Evolutionary conservation across 2,329 filamentous ascomycete genomes (phyloP).

Genomic region (Botryosphaeria agaves): DNA sequence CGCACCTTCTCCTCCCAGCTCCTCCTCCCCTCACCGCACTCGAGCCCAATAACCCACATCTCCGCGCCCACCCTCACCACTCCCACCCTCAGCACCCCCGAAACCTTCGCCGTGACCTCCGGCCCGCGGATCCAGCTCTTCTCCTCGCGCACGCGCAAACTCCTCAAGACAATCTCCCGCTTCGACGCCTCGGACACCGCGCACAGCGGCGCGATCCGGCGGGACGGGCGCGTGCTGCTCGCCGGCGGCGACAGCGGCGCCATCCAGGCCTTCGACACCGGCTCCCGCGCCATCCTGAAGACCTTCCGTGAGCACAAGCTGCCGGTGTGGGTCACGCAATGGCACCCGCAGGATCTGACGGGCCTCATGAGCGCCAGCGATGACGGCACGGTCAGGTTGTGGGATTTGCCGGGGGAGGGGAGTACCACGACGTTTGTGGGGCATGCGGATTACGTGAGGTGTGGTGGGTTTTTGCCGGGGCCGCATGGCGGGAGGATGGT

Average conservation of each 20-base stretch:
- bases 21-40: conserved; percentile 76
- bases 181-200: conserved; percentile 69
- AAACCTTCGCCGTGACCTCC: conserved; percentile 85
- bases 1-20: conserved; percentile 84
- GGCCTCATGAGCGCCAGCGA: conserved; percentile 79
- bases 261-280: conserved; percentile 90
- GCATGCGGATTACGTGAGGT: conserved; percentile 83
- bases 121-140: conserved; percentile 87
- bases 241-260: conserved; percentile 83
- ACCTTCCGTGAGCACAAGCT: conserved; percentile 93
- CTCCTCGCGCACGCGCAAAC: conserved; percentile 78
- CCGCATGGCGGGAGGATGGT: conserved; percentile 54
- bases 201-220: conserved; percentile 72
- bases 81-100: conserved; percentile 28
- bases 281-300: conserved; percentile 77
- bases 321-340: conserved; percentile 81
- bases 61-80: conserved; percentile 44
- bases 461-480: conserved; percentile 67
- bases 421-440: conserved; percentile 66
- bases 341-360: conserved; percentile 79
- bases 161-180: conserved; percentile 83
- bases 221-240: conserved; percentile 75
- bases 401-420: conserved; percentile 74
- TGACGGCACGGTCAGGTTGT: conserved; percentile 80
- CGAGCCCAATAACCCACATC: conserved; percentile 80